Percentiles rank a stretch among this genome's conserved stretches.
Evolutionary conservation across 768 basidiomycete genomes (phyloP).

Genomic region (Rhizopogon vulgaris): DNA sequence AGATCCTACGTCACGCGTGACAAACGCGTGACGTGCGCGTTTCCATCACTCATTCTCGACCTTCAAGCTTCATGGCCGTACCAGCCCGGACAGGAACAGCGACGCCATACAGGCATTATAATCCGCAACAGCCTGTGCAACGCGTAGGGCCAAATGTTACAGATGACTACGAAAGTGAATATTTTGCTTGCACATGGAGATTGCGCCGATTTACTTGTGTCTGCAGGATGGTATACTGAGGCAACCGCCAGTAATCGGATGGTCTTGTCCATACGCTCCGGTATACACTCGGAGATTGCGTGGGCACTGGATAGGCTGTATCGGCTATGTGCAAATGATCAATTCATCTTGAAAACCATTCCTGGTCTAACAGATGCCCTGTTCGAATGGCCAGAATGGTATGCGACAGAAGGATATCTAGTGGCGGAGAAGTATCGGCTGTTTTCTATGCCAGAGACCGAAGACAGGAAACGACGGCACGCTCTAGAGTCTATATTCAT

Average conservation of each 20-base stretch:
- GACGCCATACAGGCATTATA: constrained; percentile 22
- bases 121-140: constrained; percentile 13
- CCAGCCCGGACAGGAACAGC: constrained; percentile 21
- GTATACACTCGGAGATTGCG: constrained; percentile 72
- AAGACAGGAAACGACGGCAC: constrained; percentile 55
- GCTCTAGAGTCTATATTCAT: constrained; percentile 84
- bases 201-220: constrained; percentile 4
- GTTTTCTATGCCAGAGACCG: constrained; percentile 50
- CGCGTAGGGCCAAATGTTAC: constrained; percentile 39
- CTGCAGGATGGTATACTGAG: constrained; percentile 82
- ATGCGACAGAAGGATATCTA: constrained; percentile 55
- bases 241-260: constrained; percentile 75
- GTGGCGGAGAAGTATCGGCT: constrained; percentile 37
- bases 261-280: constrained; percentile 83
- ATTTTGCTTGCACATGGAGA: not conserved
- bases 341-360: constrained; percentile 63
- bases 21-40: constrained; percentile 16
- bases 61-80: constrained; percentile 20
- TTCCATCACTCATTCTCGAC: constrained; percentile 8
- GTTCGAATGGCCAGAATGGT: constrained; percentile 88
- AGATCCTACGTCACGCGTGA: constrained; percentile 11
- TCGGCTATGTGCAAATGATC: constrained; percentile 72
- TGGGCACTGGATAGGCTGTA: constrained; percentile 89
- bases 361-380: constrained; percentile 80
- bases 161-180: constrained; percentile 75